Evolutionary conservation across 192 early-diverging fungal genomes (phyloP), one percentile per base, ranked within the genome.

Genomic region (Pilaira anomala): DNA sequence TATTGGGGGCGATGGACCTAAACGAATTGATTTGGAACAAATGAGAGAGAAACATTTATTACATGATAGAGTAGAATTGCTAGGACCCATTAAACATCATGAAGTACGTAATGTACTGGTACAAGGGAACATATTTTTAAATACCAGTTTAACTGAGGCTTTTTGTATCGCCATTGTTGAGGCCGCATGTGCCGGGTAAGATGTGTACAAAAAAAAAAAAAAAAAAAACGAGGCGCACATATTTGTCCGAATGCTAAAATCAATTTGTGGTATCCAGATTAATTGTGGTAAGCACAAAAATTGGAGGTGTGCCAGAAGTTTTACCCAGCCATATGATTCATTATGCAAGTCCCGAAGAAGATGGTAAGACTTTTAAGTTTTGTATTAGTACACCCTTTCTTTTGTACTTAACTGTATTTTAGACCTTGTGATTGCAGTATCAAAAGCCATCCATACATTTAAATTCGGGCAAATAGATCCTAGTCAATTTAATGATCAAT

Each of bases 111-210:
- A 89, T 63, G 93, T 97, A 22, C 79, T 99, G 18, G 85, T 91
- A 11, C 87, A 93, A 53, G 97, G 97, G 12, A 87, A 97, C 57
- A 95, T 99, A 13, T 99, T 96, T 67, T 73, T 99, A 25, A 99
- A 99, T 67, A 97, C 97, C 25, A 94, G 92, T 42, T 79, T 98
- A 73, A 99, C 95, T 1, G 97, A 99, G 67, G 97, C 97, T 6
- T 99, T 99, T 67, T 97, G 97, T 68, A 99, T 97, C 48, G 94
- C 92, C 5, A 98, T 99, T 58, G 95, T 99, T 16, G 97, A 99
- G 77, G 97, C 97, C 5, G 97, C 95, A 5, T 90, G 90, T 45
- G 94, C 92, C 29, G 97, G 95, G 86, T 87, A 71, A 54, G 73
- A 68, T 50, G 33, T 11, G 62, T 53, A n/a, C 8, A 19, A 54